Conservation (phyloP, 345 rosid species). For the Arabis alpina region DNA sequence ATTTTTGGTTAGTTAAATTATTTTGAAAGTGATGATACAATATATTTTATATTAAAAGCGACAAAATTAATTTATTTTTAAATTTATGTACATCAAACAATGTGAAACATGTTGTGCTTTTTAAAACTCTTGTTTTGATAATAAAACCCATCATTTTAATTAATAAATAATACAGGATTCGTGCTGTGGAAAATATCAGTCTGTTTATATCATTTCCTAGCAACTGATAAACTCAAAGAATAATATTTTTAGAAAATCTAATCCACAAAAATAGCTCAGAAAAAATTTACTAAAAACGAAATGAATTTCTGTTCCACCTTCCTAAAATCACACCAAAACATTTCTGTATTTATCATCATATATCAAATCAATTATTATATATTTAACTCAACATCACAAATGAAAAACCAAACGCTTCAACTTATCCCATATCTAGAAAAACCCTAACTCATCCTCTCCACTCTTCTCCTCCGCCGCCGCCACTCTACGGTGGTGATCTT, state of each 20-base stretch:
- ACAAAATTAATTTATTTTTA: too few species aligned
- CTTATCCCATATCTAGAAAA: slow-evolving; percentile 34
- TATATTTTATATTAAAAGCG: too few species aligned
- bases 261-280: not conserved
- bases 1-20: too few species aligned
- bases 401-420: slow-evolving; percentile 22
- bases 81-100: too few species aligned
- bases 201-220: not conserved
- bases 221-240: not conserved
- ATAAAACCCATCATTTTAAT: too few species aligned
- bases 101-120: too few species aligned
- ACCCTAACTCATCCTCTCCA: slow-evolving; percentile 34
- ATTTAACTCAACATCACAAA: slow-evolving; percentile 1
- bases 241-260: not conserved
- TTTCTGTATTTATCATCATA: not conserved
- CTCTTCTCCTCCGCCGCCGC: slow-evolving; percentile 21
- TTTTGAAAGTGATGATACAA: too few species aligned
- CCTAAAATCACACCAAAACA: not conserved
- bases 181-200: too few species aligned
- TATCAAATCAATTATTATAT: not conserved
- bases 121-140: too few species aligned
- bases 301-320: not conserved
- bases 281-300: not conserved
- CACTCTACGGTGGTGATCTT: slow-evolving; percentile 37
- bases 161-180: too few species aligned